Conservation (phyloP, 768 basidiomycete genomes). For the Mycena metata region DNA sequence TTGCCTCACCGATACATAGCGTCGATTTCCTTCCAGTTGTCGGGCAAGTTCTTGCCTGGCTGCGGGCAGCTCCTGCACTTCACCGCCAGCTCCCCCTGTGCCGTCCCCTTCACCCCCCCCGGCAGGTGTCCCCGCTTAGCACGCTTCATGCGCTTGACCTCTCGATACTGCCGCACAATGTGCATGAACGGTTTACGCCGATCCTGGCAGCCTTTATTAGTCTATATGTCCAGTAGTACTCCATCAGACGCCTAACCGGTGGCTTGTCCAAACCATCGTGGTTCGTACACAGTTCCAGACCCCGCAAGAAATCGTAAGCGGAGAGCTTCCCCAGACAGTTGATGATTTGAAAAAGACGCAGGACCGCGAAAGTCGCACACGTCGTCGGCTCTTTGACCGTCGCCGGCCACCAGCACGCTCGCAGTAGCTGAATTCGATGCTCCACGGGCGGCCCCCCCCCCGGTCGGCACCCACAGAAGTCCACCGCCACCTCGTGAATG, state of each 20-base stretch:
- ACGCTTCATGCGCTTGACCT: slow-evolving; percentile 21
- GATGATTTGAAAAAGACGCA: slow-evolving; percentile 31
- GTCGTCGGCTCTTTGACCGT: slow-evolving; percentile 21
- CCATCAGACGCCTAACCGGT: not conserved
- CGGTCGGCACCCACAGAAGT: slow-evolving; percentile 30
- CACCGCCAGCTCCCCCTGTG: slow-evolving; percentile 8
- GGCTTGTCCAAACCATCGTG: slow-evolving; percentile 20
- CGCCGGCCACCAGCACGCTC: slow-evolving; percentile 34
- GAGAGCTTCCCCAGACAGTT: slow-evolving; percentile 33
- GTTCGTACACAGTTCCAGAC: slow-evolving; percentile 1
- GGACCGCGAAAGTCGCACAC: slow-evolving; percentile 23
- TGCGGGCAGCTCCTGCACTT: slow-evolving; percentile 33
- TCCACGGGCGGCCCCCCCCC: not conserved
- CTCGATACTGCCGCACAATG: slow-evolving; percentile 25
- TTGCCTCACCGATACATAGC: not conserved
- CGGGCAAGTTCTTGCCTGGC: slow-evolving; percentile 28
- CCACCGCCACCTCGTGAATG: slow-evolving; percentile 26
- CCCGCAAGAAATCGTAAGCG: slow-evolving; percentile 29
- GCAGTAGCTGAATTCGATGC: slow-evolving; percentile 17
- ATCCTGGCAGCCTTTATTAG: slow-evolving; percentile 6
- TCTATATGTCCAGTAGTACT: not conserved
- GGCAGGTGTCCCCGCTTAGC: slow-evolving; percentile 20
- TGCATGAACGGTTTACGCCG: slow-evolving; percentile 31
- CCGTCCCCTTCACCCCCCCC: not conserved
- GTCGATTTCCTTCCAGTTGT: slow-evolving; percentile 14